phyloP scores from a whole-genome alignment of 2,329 filamentous ascomycete genomes.

The Cordyceps javanica region DNA sequence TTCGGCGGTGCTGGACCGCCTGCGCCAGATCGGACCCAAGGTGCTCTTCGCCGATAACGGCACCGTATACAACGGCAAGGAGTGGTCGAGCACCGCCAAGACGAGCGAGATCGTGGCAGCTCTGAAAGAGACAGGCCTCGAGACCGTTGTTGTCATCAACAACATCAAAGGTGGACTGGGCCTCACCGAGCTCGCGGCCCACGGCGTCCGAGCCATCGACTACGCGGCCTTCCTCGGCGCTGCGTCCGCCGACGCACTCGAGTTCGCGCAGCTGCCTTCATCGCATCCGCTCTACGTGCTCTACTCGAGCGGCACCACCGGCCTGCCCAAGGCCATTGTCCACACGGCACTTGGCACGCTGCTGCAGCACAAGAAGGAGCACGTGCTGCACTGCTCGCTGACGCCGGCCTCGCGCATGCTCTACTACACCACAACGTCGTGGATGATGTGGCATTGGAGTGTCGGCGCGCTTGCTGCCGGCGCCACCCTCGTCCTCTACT shows the following conservation, averaged over 20 bases:
- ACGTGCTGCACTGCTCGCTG: constrained; percentile 80
- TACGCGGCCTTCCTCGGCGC: constrained; percentile 40
- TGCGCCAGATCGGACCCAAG: constrained; percentile 78
- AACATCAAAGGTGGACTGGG: constrained; percentile 47
- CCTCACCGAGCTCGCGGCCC: constrained; percentile 33
- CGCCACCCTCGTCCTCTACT: constrained; percentile 79
- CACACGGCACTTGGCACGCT: constrained; percentile 87
- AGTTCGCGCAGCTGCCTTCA: constrained; percentile 72
- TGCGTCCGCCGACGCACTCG: constrained; percentile 38
- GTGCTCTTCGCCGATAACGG: constrained; percentile 84
- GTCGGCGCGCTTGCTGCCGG: constrained; percentile 80
- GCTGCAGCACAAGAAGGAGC: constrained; percentile 96
- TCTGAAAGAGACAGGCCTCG: constrained; percentile 54
- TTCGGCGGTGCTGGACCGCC: constrained; percentile 79
- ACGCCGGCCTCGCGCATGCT: constrained; percentile 67
- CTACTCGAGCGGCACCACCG: constrained; percentile 88
- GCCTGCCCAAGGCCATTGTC: constrained; percentile 84
- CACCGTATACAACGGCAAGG: constrained; percentile 84
- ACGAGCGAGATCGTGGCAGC: constrained; percentile 67
- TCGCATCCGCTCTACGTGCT: constrained; percentile 91
- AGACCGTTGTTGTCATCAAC: constrained; percentile 68
- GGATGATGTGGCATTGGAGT: constrained; percentile 99
- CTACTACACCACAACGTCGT: constrained; percentile 91
- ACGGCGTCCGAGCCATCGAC: constrained; percentile 35
- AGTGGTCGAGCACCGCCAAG: constrained; percentile 75